Percentiles rank a stretch among this genome's conserved stretches.
Evolutionary conservation across 2,329 filamentous ascomycete genomes (phyloP).

Genomic region (Xylariaceae sp.): DNA sequence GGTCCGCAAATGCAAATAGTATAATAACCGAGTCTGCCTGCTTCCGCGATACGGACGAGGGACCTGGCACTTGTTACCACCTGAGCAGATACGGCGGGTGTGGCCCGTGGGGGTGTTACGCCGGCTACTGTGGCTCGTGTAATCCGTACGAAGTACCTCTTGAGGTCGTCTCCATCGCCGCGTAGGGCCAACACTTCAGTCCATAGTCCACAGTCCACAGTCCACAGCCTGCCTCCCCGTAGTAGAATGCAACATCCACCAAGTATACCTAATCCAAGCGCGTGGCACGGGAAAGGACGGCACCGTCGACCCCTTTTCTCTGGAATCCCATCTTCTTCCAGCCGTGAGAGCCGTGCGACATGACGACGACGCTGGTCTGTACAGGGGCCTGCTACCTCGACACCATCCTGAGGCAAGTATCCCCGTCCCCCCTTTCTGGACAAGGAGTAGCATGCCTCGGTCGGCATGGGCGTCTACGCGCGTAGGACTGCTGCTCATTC

Average conservation of each 20-base stretch:
- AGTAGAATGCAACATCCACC: neutral
- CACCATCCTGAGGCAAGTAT: conserved; percentile 60
- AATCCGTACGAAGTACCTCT: too few relatives aligned
- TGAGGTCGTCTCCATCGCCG: too few relatives aligned
- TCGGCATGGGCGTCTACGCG: neutral
- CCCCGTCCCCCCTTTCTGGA: neutral
- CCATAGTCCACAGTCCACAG: too few relatives aligned
- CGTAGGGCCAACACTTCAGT: neutral
- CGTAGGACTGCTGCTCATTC: conserved; percentile 6
- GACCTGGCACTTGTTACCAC: too few relatives aligned
- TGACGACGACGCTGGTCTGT: conserved; percentile 56
- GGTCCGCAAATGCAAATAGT: neutral
- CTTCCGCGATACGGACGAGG: neutral
- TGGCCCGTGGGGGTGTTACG: too few relatives aligned
- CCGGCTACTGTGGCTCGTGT: too few relatives aligned
- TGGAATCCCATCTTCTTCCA: neutral
- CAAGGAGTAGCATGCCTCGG: neutral
- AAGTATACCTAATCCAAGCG: conserved; percentile 1
- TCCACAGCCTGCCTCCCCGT: too few relatives aligned
- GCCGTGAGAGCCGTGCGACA: neutral
- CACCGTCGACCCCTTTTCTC: conserved; percentile 3
- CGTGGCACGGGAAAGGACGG: conserved; percentile 9
- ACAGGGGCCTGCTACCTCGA: conserved; percentile 68
- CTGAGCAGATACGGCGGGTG: too few relatives aligned
- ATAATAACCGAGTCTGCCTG: neutral